A percentile compares a stretch with the other conserved stretches of the same genome.
Conservation (phyloP, 2,329 filamentous ascomycete genomes). For the Paracamarosporium sp. region DNA sequence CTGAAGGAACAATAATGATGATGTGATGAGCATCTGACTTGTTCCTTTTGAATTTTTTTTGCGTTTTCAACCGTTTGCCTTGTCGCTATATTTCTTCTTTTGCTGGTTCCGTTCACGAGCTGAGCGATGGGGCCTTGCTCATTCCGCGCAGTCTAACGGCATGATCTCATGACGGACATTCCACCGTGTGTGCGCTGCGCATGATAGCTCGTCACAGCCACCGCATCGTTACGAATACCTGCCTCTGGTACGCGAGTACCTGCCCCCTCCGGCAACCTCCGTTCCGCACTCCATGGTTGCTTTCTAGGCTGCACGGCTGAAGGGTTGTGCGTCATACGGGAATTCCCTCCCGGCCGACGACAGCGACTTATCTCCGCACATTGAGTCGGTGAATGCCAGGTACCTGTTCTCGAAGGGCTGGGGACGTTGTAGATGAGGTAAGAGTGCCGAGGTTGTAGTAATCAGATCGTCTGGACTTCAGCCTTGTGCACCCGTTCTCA, state of each 20-base stretch:
- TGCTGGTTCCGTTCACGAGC: background rate
- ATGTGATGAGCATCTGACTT: background rate
- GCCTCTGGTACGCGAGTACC: background rate
- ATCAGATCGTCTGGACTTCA: background rate
- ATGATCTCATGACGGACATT: slow-evolving; percentile 1
- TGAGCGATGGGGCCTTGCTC: background rate
- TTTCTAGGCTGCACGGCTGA: background rate
- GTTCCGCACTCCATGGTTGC: background rate
- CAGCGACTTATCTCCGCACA: background rate
- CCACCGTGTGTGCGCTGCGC: background rate
- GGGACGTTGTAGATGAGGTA: background rate
- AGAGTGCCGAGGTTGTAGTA: background rate
- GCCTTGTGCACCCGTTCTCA: background rate
- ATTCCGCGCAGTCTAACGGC: background rate
- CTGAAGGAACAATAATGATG: background rate
- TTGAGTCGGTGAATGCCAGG: background rate
- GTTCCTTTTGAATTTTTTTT: background rate
- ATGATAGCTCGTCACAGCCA: background rate
- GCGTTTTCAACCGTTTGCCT: background rate
- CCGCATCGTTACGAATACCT: background rate
- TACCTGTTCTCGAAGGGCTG: background rate
- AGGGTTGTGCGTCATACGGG: background rate
- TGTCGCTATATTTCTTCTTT: background rate
- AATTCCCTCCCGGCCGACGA: background rate
- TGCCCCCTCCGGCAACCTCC: background rate